phyloP scores from a whole-genome alignment of 2,329 filamentous ascomycete genomes.

The Monilinia fructicola region DNA sequence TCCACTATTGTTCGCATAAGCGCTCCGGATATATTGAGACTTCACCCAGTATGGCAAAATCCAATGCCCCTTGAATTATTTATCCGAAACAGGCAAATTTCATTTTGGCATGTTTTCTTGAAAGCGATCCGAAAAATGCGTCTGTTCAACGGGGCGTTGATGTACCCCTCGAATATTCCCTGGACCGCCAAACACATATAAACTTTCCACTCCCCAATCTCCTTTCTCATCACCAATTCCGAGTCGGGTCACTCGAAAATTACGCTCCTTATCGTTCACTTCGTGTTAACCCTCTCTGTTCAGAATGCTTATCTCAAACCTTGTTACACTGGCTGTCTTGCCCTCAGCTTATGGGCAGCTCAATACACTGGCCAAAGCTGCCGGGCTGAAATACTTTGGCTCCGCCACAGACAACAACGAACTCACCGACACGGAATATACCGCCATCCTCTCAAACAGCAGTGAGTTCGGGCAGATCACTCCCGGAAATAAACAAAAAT shows the following conservation, averaged over 20 bases:
- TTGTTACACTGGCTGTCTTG: slow-evolving; percentile 23
- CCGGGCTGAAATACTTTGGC: slow-evolving; percentile 54
- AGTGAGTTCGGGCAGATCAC: slow-evolving; percentile 65
- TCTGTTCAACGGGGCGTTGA: background rate
- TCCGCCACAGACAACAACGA: slow-evolving; percentile 60
- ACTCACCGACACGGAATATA: slow-evolving; percentile 51
- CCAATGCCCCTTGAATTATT: slow-evolving; percentile 1
- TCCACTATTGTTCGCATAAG: slow-evolving; percentile 9
- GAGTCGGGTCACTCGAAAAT: slow-evolving; percentile 17
- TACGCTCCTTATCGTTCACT: slow-evolving; percentile 8
- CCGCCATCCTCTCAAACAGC: slow-evolving; percentile 53
- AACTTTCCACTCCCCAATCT: background rate
- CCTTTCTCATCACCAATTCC: background rate
- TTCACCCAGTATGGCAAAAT: slow-evolving; percentile 15
- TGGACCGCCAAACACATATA: slow-evolving; percentile 2
- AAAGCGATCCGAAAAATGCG: background rate
- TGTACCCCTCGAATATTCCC: background rate
- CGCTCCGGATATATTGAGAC: slow-evolving; percentile 14
- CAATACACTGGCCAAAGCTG: slow-evolving; percentile 50
- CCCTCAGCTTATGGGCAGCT: slow-evolving; percentile 28
- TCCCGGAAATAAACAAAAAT: slow-evolving; percentile 64
- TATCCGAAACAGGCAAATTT: slow-evolving; percentile 24
- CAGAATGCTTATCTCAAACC: slow-evolving; percentile 25
- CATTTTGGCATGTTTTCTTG: background rate
- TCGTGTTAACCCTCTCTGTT: background rate